Conservation (phyloP, 345 rosid genomes). For the rapeseed (Brassica napus) region DNA sequence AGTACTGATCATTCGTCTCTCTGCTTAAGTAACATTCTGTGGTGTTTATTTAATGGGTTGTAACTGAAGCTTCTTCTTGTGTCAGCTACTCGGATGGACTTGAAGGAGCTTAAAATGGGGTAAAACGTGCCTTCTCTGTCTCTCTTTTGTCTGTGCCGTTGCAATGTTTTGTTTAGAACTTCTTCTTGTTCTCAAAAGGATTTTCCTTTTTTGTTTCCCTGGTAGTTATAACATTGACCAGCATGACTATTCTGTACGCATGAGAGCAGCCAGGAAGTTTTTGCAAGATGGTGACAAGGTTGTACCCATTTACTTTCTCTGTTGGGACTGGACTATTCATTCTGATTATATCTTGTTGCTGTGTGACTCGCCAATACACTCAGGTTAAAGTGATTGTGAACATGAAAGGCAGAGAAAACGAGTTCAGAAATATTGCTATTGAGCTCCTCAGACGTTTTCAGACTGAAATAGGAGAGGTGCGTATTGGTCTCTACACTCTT, state of each 20-base stretch:
- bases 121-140: constrained; percentile 40
- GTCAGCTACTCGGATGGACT: constrained; percentile 75
- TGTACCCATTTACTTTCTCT: not conserved
- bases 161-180: not conserved
- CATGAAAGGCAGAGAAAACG: constrained; percentile 92
- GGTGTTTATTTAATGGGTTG: constrained; percentile 24
- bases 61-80: constrained; percentile 42
- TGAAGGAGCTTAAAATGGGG: constrained; percentile 96
- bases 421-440: constrained; percentile 84
- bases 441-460: constrained; percentile 85
- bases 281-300: constrained; percentile 94
- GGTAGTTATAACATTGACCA: constrained; percentile 88
- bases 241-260: constrained; percentile 87
- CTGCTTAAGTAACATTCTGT: not conserved
- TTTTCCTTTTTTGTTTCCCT: constrained; percentile 24
- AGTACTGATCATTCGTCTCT: constrained; percentile 56
- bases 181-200: constrained; percentile 47
- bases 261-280: constrained; percentile 84
- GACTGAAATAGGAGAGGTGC: constrained; percentile 87
- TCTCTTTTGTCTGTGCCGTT: not conserved
- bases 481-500: not conserved
- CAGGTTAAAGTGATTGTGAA: constrained; percentile 94
- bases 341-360: constrained; percentile 14
- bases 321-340: not conserved
- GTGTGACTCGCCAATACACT: constrained; percentile 23